Evolutionary conservation across 2,329 filamentous ascomycete genomes (phyloP).

Genomic region (Fusarium paranaense): DNA sequence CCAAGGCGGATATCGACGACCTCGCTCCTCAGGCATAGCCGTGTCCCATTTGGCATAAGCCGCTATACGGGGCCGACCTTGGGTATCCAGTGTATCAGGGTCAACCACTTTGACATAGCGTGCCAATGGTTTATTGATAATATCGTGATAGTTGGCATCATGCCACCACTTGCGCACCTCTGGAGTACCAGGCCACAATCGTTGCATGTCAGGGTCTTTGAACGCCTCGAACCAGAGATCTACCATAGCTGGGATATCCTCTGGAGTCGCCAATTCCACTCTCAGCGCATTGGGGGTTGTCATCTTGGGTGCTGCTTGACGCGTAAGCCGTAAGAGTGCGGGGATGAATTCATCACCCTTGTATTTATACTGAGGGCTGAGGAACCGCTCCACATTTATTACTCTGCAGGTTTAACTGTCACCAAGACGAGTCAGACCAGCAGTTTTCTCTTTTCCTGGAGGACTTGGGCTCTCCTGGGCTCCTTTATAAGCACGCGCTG

Average conservation of each 20-base stretch:
- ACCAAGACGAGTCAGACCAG: neutral
- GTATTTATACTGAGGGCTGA: neutral
- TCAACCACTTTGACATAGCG: constrained; percentile 35
- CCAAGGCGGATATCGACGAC: constrained; percentile 33
- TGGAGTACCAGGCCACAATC: constrained; percentile 33
- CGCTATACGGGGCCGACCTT: constrained; percentile 21
- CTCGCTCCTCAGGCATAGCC: constrained; percentile 18
- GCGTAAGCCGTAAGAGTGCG: neutral
- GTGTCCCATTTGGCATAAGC: constrained; percentile 38
- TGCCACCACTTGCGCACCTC: constrained; percentile 34
- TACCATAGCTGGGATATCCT: constrained; percentile 19
- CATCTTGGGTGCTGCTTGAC: neutral
- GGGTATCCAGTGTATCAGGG: constrained; percentile 6
- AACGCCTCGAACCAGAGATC: constrained; percentile 35
- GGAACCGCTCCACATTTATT: neutral
- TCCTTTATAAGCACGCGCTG: neutral
- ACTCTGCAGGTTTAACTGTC: neutral
- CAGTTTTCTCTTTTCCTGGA: neutral
- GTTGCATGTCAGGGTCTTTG: constrained; percentile 18
- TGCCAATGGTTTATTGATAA: constrained; percentile 30
- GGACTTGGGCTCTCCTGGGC: neutral
- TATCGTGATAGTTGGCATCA: constrained; percentile 25
- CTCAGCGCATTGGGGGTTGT: neutral
- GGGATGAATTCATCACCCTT: neutral
- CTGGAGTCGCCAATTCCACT: constrained; percentile 10